These are phyloP conservation scores for Ramaria sp. DNA, from an alignment of 768 basidiomycete genomes.

Conservation along the genomic window DNA sequence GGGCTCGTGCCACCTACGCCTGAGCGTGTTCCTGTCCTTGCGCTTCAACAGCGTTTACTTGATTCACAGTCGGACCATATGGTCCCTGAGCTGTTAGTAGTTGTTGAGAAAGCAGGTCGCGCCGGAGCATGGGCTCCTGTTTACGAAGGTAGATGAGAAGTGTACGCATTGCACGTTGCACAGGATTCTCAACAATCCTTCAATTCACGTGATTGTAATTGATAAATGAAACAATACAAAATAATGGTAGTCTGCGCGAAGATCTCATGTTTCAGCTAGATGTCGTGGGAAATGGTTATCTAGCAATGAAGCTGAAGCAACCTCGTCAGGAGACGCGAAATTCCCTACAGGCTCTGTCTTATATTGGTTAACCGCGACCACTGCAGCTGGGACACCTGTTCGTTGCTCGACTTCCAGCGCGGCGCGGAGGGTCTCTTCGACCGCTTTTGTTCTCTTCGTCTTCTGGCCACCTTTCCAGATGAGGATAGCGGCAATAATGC, in stretches of 20 bases:
- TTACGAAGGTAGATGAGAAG: conserved; percentile 9
- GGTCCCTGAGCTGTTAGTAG: not conserved
- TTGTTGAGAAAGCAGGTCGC: conserved; percentile 4
- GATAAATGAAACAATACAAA: no score
- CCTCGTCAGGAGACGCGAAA: no score
- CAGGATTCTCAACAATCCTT: conserved; percentile 11
- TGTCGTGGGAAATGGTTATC: no score
- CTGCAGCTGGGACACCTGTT: not conserved
- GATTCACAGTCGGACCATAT: not conserved
- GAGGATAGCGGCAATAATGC: conserved; percentile 59
- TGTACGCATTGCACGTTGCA: conserved; percentile 9
- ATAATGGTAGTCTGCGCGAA: no score
- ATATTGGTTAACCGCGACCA: not conserved
- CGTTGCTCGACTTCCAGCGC: conserved; percentile 20
- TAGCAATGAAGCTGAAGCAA: no score
- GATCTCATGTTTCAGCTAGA: no score
- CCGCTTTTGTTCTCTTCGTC: conserved; percentile 57
- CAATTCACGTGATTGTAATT: conserved; percentile 2
- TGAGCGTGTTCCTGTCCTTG: conserved; percentile 37
- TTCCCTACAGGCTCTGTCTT: no score
- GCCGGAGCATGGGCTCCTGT: not conserved
- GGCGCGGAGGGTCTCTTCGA: conserved; percentile 46
- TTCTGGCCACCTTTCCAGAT: conserved; percentile 66
- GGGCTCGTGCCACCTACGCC: conserved; percentile 79
- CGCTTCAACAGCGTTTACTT: conserved; percentile 92